Conservation (phyloP, 352 stramenopile genomes). For the Phytophthora agathidicida region DNA sequence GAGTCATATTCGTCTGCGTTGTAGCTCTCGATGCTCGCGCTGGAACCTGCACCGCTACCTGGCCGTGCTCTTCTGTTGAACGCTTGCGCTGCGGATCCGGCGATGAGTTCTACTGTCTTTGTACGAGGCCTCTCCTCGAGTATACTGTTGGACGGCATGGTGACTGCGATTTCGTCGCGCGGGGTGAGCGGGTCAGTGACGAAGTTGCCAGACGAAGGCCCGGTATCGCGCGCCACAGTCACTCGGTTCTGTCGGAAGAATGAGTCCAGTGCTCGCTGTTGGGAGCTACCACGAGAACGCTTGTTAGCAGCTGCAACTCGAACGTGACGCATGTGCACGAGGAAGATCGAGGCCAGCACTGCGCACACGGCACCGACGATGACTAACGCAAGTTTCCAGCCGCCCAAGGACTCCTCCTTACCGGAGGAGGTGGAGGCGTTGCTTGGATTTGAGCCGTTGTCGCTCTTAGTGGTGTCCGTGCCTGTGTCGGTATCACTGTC, state of each 20-base stretch:
- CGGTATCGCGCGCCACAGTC: slow-evolving; percentile 32
- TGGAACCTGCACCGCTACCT: slow-evolving; percentile 2
- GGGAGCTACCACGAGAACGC: slow-evolving; percentile 34
- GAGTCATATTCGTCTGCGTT: slow-evolving; percentile 32
- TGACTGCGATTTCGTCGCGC: slow-evolving; percentile 41
- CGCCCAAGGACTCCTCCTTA: slow-evolving; percentile 29
- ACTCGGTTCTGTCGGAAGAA: slow-evolving; percentile 60
- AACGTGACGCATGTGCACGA: slow-evolving; percentile 52
- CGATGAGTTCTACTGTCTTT: slow-evolving; percentile 22
- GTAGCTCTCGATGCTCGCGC: slow-evolving; percentile 29
- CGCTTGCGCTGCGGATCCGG: slow-evolving; percentile 14
- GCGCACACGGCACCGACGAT: slow-evolving; percentile 49
- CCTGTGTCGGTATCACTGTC: slow-evolving; percentile 13
- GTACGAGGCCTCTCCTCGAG: slow-evolving; percentile 3
- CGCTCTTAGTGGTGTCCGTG: not conserved
- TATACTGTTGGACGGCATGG: slow-evolving; percentile 19
- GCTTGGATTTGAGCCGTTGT: slow-evolving; percentile 9
- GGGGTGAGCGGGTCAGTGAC: slow-evolving; percentile 41
- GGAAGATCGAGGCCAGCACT: slow-evolving; percentile 61
- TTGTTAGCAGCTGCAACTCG: slow-evolving; percentile 30
- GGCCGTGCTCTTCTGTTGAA: slow-evolving; percentile 24
- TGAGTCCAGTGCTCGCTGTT: slow-evolving; percentile 57
- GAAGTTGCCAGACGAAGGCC: slow-evolving; percentile 28
- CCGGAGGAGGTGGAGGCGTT: slow-evolving; percentile 23
- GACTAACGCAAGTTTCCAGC: slow-evolving; percentile 49